A percentile compares a stretch with the other conserved stretches of the same genome.
Conservation (phyloP, 2,329 filamentous ascomycete genomes). For the Dothistroma pini region DNA sequence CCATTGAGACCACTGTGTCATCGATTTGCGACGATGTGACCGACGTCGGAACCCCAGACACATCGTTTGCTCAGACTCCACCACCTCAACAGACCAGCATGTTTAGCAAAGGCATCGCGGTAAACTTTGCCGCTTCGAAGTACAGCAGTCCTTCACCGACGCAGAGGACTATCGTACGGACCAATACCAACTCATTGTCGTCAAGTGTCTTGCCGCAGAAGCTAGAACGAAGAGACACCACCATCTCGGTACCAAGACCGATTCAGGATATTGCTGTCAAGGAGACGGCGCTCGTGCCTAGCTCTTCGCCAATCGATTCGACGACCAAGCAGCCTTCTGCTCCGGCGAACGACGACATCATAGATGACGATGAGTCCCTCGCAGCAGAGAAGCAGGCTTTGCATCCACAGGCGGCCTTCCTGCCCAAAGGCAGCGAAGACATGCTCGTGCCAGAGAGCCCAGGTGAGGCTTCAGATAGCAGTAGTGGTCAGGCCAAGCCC, state of each 20-base stretch:
- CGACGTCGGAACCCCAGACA: constrained; percentile 22
- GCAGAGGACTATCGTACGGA: constrained; percentile 12
- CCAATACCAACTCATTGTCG: constrained; percentile 12
- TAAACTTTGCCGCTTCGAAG: constrained; percentile 22
- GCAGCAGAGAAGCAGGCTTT: constrained; percentile 23
- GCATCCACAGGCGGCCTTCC: constrained; percentile 11
- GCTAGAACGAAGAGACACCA: background rate
- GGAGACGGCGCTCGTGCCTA: constrained; percentile 10
- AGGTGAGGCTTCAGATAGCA: constrained; percentile 37
- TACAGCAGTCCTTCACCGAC: constrained; percentile 12
- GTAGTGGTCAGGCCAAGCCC: constrained; percentile 33
- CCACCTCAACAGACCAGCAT: constrained; percentile 13
- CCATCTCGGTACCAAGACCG: background rate
- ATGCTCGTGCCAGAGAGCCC: constrained; percentile 45
- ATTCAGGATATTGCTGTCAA: background rate
- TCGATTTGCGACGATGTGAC: constrained; percentile 14
- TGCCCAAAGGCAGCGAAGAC: constrained; percentile 46
- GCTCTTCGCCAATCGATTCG: constrained; percentile 14
- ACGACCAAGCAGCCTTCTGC: background rate
- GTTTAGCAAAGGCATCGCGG: constrained; percentile 26
- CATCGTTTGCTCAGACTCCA: constrained; percentile 23
- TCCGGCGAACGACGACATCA: constrained; percentile 12
- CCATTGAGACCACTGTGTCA: constrained; percentile 9
- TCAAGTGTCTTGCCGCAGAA: constrained; percentile 7
- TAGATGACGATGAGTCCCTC: constrained; percentile 26